Percentiles rank a stretch among this genome's conserved stretches.
Conservation (phyloP, 2,329 filamentous ascomycete species). For the Fusarium verrucosum region DNA sequence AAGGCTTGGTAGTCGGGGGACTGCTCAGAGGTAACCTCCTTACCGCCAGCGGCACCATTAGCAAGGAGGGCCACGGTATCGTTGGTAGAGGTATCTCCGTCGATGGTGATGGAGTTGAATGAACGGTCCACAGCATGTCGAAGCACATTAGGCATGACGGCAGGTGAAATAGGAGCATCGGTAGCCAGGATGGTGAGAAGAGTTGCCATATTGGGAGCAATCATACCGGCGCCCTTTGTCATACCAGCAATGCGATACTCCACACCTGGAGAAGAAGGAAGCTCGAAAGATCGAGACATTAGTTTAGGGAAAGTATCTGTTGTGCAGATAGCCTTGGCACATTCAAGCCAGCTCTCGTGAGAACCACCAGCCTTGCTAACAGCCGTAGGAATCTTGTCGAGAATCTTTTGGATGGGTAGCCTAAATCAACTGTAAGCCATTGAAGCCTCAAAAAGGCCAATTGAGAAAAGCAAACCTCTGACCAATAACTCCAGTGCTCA, state of each 20-base stretch:
- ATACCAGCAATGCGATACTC: slow-evolving; percentile 91
- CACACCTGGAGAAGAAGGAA: slow-evolving; percentile 79
- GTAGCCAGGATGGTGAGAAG: slow-evolving; percentile 91
- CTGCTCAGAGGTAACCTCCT: slow-evolving; percentile 63
- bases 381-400: slow-evolving; percentile 81
- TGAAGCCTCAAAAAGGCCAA: slow-evolving; percentile 8
- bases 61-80: slow-evolving; percentile 95
- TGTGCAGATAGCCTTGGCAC: slow-evolving; percentile 93
- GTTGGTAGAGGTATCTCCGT: slow-evolving; percentile 97
- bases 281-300: slow-evolving; percentile 81
- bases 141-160: slow-evolving; percentile 74
- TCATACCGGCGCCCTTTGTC: slow-evolving; percentile 99
- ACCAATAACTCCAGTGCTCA: slow-evolving; percentile 98
- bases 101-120: slow-evolving; percentile 97
- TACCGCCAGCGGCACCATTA: slow-evolving; percentile 88
- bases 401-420: slow-evolving; percentile 90
- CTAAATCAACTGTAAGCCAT: slow-evolving; percentile 52
- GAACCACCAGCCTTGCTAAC: slow-evolving; percentile 74
- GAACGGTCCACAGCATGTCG: slow-evolving; percentile 79
- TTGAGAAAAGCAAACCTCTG: slow-evolving; percentile 68
- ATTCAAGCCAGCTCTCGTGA: slow-evolving; percentile 86
- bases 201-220: slow-evolving; percentile 98
- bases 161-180: slow-evolving; percentile 80
- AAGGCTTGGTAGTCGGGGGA: slow-evolving; percentile 76
- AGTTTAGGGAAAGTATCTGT: slow-evolving; percentile 99